Conservation (phyloP, 1,284 basidiomycete genomes). For the Ustilago shanxiensis region DNA sequence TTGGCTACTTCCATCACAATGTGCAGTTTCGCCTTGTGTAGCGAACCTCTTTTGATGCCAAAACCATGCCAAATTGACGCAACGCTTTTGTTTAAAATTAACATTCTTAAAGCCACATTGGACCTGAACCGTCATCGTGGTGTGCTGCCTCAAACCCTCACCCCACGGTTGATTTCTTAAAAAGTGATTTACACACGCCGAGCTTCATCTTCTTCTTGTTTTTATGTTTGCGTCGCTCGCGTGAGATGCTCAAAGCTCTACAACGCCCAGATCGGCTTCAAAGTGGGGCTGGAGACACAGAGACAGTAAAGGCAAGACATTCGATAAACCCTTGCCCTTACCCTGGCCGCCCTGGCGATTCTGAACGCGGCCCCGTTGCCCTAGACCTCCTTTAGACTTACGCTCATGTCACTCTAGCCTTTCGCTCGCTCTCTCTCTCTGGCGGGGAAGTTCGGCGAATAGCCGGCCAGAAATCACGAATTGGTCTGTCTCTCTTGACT, state of each 20-base stretch:
- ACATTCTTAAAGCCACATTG: neutral
- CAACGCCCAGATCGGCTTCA: constrained; percentile 1
- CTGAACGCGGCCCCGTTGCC: constrained; percentile 12
- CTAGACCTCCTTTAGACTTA: constrained; percentile 36
- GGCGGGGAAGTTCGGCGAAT: constrained; percentile 21
- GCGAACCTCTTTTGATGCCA: neutral
- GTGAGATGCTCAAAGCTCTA: constrained; percentile 23
- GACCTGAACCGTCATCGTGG: too few relatives aligned
- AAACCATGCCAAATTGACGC: neutral
- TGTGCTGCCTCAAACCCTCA: constrained; percentile 14
- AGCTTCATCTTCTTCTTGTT: too few relatives aligned
- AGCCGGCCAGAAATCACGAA: too few relatives aligned
- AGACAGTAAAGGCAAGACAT: too few relatives aligned
- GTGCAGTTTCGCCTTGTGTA: neutral
- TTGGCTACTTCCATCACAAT: constrained; percentile 4
- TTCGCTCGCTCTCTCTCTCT: neutral
- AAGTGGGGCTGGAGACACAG: neutral
- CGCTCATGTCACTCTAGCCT: constrained; percentile 28
- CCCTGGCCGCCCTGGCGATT: neutral
- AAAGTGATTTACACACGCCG: too few relatives aligned
- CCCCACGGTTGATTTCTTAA: constrained; percentile 8
- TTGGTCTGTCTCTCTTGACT: neutral
- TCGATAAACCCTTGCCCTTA: constrained; percentile 16
- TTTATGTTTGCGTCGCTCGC: constrained; percentile 12
- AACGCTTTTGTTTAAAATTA: neutral